Conservation (phyloP, 2,329 filamentous ascomycete species). For the Ceratocystis papillata region DNA sequence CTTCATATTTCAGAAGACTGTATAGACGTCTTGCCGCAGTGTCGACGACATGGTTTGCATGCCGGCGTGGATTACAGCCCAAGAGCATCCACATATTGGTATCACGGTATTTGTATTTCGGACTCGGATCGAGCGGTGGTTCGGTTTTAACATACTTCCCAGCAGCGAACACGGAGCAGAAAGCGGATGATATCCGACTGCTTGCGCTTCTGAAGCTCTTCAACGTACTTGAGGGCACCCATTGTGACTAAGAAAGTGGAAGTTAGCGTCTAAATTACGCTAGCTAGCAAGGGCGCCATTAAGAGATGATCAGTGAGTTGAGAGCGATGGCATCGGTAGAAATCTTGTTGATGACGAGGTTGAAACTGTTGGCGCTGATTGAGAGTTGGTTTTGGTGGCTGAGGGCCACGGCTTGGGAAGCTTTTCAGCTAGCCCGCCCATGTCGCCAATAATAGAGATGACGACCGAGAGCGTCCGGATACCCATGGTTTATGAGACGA, state of each 20-base stretch:
- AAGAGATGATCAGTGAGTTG: not conserved
- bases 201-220: slow-evolving; percentile 99
- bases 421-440: not conserved
- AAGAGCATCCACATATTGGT: slow-evolving; percentile 25
- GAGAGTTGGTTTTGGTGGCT: not conserved
- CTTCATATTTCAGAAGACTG: slow-evolving; percentile 20
- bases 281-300: not conserved
- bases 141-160: slow-evolving; percentile 70
- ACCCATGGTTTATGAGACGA: not conserved
- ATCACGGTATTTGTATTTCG: slow-evolving; percentile 22
- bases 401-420: not conserved
- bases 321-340: not conserved
- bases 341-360: not conserved
- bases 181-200: slow-evolving; percentile 99
- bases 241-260: slow-evolving; percentile 51
- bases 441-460: not conserved
- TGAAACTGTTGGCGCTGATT: not conserved
- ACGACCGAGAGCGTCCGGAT: not conserved
- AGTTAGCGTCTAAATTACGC: not conserved
- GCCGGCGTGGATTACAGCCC: slow-evolving; percentile 23
- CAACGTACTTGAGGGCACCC: slow-evolving; percentile 99
- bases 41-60: slow-evolving; percentile 24
- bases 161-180: slow-evolving; percentile 99
- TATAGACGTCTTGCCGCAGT: slow-evolving; percentile 18
- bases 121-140: slow-evolving; percentile 24